Conservation (phyloP, 768 basidiomycete species). For the Gloeopeniophorella convolvens region DNA sequence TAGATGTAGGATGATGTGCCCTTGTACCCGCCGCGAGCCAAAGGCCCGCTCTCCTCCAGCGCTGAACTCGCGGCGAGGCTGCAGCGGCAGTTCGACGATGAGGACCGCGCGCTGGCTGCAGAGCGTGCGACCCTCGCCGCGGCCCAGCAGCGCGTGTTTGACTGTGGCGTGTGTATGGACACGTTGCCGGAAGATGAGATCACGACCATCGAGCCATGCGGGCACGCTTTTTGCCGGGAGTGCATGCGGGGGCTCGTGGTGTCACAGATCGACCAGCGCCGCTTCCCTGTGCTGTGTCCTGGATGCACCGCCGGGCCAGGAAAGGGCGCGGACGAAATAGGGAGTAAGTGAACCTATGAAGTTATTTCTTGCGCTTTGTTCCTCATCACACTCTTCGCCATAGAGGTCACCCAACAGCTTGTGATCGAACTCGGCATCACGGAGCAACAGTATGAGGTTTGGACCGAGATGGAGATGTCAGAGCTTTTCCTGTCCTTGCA, state of each 20-base stretch:
- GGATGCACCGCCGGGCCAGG: conserved; percentile 36
- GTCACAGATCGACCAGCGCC: conserved; percentile 44
- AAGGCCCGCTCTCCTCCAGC: not conserved
- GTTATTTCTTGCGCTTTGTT: not conserved
- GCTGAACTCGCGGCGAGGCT: conserved; percentile 2
- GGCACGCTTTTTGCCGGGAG: conserved; percentile 46
- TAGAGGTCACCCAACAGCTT: conserved; percentile 21
- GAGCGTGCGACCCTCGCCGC: conserved; percentile 3
- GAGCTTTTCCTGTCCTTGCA: conserved; percentile 39
- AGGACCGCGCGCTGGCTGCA: conserved; percentile 3
- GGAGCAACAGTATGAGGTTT: conserved; percentile 34
- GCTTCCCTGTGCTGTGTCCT: conserved; percentile 58
- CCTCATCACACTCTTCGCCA: not conserved
- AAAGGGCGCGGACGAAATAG: conserved; percentile 21
- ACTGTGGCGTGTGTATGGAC: conserved; percentile 55
- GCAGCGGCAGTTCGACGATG: conserved; percentile 13
- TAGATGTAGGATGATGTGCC: not conserved
- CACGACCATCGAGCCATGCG: conserved; percentile 38
- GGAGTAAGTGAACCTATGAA: conserved; percentile 25
- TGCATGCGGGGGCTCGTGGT: conserved; percentile 42
- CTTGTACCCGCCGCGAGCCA: not conserved
- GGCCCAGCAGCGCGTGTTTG: conserved; percentile 28
- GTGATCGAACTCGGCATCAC: conserved; percentile 41
- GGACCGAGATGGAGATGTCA: conserved; percentile 43
- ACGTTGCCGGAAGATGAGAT: conserved; percentile 36